A percentile compares a stretch with the other conserved stretches of the same genome.
Conservation (phyloP, 1,284 basidiomycete genomes). For the Ganoderma lucidum region DNA sequence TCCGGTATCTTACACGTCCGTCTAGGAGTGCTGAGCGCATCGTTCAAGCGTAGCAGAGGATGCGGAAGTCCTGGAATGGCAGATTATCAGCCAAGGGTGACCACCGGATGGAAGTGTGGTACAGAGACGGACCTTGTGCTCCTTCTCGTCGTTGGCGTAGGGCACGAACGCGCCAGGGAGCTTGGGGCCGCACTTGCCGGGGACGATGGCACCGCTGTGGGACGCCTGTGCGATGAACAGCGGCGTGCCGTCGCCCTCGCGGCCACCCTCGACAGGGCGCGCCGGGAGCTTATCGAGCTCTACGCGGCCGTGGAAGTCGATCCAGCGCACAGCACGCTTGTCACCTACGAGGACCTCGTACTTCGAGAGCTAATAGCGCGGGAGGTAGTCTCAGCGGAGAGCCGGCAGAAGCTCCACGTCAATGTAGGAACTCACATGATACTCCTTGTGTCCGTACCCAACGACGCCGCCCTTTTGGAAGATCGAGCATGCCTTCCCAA, state of each 20-base stretch:
- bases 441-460: conserved; percentile 64
- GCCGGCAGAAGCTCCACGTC: conserved; percentile 2
- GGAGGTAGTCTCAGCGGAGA: conserved; percentile 6
- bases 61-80: conserved; percentile 48
- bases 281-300: conserved; percentile 52
- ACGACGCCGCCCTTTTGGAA: conserved; percentile 69
- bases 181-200: conserved; percentile 68
- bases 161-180: conserved; percentile 65
- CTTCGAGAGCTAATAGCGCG: conserved; percentile 52
- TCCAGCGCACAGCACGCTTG: conserved; percentile 65
- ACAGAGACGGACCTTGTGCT: conserved; percentile 47
- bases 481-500: conserved; percentile 68
- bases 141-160: conserved; percentile 57
- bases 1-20: conserved; percentile 6
- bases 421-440: conserved; percentile 52
- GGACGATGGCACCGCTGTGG: conserved; percentile 59
- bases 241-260: conserved; percentile 64
- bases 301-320: conserved; percentile 54
- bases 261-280: conserved; percentile 71
- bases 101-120: background rate
- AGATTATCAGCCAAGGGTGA: background rate
- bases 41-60: conserved; percentile 49
- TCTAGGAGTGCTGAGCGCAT: background rate
- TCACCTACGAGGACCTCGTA: conserved; percentile 79
- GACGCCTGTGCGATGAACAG: conserved; percentile 69